Evolutionary conservation across 345 rosid species (phyloP).

Genomic region (Stellera chamaejasme): DNA sequence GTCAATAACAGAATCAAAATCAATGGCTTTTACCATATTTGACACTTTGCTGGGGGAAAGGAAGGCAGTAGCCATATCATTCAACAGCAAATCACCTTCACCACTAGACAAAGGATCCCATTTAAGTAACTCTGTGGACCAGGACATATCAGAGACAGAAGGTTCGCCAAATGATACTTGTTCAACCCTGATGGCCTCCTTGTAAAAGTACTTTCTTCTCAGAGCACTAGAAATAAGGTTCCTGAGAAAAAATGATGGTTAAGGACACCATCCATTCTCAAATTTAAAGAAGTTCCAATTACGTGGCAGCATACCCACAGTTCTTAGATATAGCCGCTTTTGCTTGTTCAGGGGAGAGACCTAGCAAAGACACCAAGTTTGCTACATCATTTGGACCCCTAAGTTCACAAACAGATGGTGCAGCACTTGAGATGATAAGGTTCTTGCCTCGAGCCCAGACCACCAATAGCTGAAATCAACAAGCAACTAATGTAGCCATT

Average conservation of each 20-base stretch:
- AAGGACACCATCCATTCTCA: neutral
- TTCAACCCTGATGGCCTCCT: slow-evolving; percentile 68
- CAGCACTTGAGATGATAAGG: slow-evolving; percentile 69
- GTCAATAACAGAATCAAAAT: slow-evolving; percentile 37
- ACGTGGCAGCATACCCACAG: slow-evolving; percentile 50
- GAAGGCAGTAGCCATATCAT: slow-evolving; percentile 57
- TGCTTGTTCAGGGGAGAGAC: slow-evolving; percentile 63
- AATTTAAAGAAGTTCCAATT: neutral
- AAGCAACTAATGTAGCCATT: neutral
- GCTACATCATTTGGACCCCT: slow-evolving; percentile 88
- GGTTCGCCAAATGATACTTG: slow-evolving; percentile 28
- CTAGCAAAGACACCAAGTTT: slow-evolving; percentile 64
- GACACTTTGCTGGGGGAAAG: slow-evolving; percentile 24
- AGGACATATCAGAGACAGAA: slow-evolving; percentile 25
- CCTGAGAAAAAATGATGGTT: slow-evolving; percentile 29
- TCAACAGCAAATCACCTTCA: slow-evolving; percentile 73
- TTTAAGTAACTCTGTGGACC: slow-evolving; percentile 45
- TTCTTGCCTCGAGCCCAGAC: slow-evolving; percentile 87
- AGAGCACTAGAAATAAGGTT: slow-evolving; percentile 50
- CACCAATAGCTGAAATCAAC: slow-evolving; percentile 49
- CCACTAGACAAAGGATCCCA: slow-evolving; percentile 94
- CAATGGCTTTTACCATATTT: slow-evolving; percentile 42
- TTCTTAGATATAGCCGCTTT: slow-evolving; percentile 70
- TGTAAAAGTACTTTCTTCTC: slow-evolving; percentile 61
- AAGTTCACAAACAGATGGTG: slow-evolving; percentile 55